Evolutionary conservation across 352 stramenopile genomes (phyloP).

Genomic region (Pythium brachiatum): DNA sequence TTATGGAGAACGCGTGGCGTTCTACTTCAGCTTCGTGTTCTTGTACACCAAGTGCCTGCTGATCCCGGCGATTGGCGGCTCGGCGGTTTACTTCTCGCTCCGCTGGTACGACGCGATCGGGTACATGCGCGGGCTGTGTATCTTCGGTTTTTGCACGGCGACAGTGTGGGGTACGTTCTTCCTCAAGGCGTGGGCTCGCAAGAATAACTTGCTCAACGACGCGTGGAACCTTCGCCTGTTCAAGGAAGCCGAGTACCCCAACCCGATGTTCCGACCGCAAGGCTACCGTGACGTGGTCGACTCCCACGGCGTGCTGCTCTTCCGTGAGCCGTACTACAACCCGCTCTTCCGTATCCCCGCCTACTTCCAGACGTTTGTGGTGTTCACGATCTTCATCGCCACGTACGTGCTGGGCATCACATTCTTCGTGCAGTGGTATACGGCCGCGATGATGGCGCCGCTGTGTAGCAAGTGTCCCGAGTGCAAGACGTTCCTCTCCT

Average conservation of each 20-base stretch:
- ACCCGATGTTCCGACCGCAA: conserved; percentile 71
- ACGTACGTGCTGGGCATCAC: conserved; percentile 79
- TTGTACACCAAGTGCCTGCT: conserved; percentile 82
- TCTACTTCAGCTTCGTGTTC: conserved; percentile 86
- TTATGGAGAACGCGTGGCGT: conserved; percentile 81
- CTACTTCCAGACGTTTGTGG: conserved; percentile 78
- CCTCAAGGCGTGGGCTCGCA: conserved; percentile 71
- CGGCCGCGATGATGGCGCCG: conserved; percentile 81
- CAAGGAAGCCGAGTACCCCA: conserved; percentile 86
- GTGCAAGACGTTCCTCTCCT: conserved; percentile 75
- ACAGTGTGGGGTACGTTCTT: conserved; percentile 79
- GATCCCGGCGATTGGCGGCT: conserved; percentile 55
- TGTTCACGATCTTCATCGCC: conserved; percentile 76
- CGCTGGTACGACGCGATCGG: conserved; percentile 65
- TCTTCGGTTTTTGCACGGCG: conserved; percentile 75
- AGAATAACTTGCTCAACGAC: conserved; percentile 82
- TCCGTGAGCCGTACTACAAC: conserved; percentile 85
- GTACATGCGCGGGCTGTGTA: conserved; percentile 78
- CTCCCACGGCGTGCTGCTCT: conserved; percentile 63
- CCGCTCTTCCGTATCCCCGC: conserved; percentile 68
- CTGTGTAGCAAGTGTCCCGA: conserved; percentile 72
- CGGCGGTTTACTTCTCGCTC: conserved; percentile 62
- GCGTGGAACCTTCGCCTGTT: conserved; percentile 82
- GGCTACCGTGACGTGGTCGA: conserved; percentile 78
- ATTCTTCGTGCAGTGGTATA: conserved; percentile 89